Percentiles rank a stretch among this genome's conserved stretches.
phyloP scores from a whole-genome alignment of 2,329 filamentous ascomycete species.

The Mycogone perniciosa region DNA sequence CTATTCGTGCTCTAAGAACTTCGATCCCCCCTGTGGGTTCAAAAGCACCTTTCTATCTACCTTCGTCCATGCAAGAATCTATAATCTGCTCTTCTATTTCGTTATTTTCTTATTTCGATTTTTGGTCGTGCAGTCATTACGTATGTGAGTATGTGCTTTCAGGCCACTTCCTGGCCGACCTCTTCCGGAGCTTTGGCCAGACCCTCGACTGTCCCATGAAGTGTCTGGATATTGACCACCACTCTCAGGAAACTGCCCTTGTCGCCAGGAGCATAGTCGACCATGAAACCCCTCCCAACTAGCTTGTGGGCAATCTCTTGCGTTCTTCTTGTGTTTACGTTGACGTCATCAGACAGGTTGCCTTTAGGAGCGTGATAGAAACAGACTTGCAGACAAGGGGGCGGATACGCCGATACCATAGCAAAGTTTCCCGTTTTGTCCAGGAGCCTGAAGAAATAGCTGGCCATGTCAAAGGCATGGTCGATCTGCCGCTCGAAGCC shows the following conservation, averaged over 20 bases:
- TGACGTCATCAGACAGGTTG: slow-evolving; percentile 34
- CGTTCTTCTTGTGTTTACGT: slow-evolving; percentile 44
- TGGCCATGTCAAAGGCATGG: slow-evolving; percentile 64
- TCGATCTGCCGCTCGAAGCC: slow-evolving; percentile 69
- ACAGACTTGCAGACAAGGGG: slow-evolving; percentile 88
- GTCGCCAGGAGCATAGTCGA: slow-evolving; percentile 54
- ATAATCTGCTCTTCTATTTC: background rate
- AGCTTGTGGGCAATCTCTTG: slow-evolving; percentile 42
- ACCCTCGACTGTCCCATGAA: slow-evolving; percentile 44
- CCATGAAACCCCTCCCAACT: slow-evolving; percentile 50
- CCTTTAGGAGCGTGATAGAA: slow-evolving; percentile 72
- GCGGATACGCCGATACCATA: slow-evolving; percentile 67
- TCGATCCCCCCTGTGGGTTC: background rate
- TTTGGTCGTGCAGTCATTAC: no score
- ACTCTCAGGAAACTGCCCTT: slow-evolving; percentile 53
- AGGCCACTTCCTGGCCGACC: slow-evolving; percentile 29
- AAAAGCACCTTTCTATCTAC: background rate
- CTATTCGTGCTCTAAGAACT: no score
- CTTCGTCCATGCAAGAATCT: background rate
- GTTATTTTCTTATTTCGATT: background rate
- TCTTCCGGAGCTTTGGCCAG: slow-evolving; percentile 49
- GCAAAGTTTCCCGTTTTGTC: slow-evolving; percentile 53
- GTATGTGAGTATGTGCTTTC: background rate
- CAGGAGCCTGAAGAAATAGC: slow-evolving; percentile 59
- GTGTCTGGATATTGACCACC: slow-evolving; percentile 52